Evolutionary conservation across 2,329 filamentous ascomycete species (phyloP).

Genomic region (Rhinocladiella similis): DNA sequence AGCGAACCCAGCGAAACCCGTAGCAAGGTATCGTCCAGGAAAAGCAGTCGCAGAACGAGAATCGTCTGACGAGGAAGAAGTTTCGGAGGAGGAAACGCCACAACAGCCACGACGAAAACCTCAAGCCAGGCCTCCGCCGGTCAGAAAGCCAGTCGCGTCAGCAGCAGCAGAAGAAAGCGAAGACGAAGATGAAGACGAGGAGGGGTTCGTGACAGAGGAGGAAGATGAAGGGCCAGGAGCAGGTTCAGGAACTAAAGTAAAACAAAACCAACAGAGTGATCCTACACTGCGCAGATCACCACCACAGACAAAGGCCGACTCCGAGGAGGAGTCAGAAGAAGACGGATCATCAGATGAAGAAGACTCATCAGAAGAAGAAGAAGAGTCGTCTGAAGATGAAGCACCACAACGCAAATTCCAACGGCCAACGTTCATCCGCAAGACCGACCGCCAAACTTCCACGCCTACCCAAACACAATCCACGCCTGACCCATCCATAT

Average conservation of each 20-base stretch:
- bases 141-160: conserved; percentile 12
- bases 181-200: conserved; percentile 51
- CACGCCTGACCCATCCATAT: conserved; percentile 15
- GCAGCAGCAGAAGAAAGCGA: conserved; percentile 24
- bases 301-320: conserved; percentile 9
- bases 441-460: conserved; percentile 54
- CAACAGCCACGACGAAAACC: conserved; percentile 40
- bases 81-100: conserved; percentile 54
- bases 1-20: conserved; percentile 78
- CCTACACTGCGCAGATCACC: neutral
- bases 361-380: conserved; percentile 44
- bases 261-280: conserved; percentile 21
- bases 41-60: conserved; percentile 61
- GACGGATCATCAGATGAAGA: conserved; percentile 30
- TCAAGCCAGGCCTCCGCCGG: conserved; percentile 43
- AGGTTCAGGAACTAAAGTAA: conserved; percentile 31
- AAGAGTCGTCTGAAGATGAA: conserved; percentile 59
- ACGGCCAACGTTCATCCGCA: conserved; percentile 68
- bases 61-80: conserved; percentile 52
- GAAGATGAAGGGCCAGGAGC: conserved; percentile 31
- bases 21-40: conserved; percentile 76
- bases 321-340: conserved; percentile 8
- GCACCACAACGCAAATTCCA: conserved; percentile 57
- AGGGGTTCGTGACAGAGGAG: conserved; percentile 62
- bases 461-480: neutral